A percentile compares a stretch with the other conserved stretches of the same genome.
Conservation (phyloP, 2,329 filamentous ascomycete species). For the Diaporthe citri region DNA sequence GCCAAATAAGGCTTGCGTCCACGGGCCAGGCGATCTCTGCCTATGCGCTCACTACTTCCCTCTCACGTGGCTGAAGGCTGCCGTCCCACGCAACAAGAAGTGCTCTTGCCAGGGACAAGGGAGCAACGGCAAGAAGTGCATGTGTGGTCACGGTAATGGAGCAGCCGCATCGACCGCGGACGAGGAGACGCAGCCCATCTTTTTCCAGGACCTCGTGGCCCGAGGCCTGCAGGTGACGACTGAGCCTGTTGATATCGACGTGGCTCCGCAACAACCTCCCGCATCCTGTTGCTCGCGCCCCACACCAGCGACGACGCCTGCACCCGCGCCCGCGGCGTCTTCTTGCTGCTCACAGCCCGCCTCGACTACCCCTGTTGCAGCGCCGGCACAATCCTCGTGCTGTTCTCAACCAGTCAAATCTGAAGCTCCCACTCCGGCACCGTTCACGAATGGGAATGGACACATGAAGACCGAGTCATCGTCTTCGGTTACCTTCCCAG, state of each 20-base stretch:
- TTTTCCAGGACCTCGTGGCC: conserved; percentile 40
- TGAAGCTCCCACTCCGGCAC: conserved; percentile 38
- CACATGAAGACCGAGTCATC: conserved; percentile 44
- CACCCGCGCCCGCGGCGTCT: neutral
- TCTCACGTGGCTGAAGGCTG: conserved; percentile 60
- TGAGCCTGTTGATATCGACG: conserved; percentile 47
- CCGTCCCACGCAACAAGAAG: conserved; percentile 69
- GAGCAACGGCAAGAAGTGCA: conserved; percentile 33
- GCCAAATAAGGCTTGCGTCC: conserved; percentile 77
- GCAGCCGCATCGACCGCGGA: conserved; percentile 41
- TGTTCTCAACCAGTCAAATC: conserved; percentile 59
- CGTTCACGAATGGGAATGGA: conserved; percentile 22
- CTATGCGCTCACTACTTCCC: conserved; percentile 56
- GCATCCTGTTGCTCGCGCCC: conserved; percentile 50
- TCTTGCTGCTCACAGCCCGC: conserved; percentile 36
- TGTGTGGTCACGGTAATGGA: conserved; percentile 28
- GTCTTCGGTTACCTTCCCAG: conserved; percentile 41
- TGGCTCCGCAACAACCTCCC: conserved; percentile 47
- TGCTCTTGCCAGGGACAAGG: conserved; percentile 59
- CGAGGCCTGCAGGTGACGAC: conserved; percentile 42
- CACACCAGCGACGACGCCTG: conserved; percentile 42
- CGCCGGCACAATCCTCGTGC: conserved; percentile 45
- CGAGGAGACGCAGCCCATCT: conserved; percentile 40
- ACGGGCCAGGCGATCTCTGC: conserved; percentile 73
- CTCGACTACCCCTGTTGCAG: neutral